A percentile compares a stretch with the other conserved stretches of the same genome.
phyloP scores from a whole-genome alignment of 768 basidiomycete species.

The Multifurca ochricompacta region DNA sequence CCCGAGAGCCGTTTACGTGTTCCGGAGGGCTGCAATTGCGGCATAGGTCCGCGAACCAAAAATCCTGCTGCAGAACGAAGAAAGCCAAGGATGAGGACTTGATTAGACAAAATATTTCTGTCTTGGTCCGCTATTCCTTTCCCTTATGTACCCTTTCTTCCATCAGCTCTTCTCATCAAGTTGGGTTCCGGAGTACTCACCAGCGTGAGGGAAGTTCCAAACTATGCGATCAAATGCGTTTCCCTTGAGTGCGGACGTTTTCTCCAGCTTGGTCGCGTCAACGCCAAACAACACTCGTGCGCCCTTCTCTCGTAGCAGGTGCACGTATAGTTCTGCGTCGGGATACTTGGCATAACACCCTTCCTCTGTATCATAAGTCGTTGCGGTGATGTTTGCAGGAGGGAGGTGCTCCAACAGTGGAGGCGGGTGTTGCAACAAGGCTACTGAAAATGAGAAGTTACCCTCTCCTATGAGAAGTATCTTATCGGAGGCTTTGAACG shows the following conservation, averaged over 20 bases:
- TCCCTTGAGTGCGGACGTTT: conserved; percentile 46
- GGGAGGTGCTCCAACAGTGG: conserved; percentile 44
- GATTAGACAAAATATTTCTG: conserved; percentile 87
- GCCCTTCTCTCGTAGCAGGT: conserved; percentile 46
- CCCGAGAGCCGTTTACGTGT: conserved; percentile 36
- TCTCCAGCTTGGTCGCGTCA: conserved; percentile 77
- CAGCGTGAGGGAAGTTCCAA: conserved; percentile 97
- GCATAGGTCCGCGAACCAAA: conserved; percentile 50
- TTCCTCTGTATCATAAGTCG: conserved; percentile 74
- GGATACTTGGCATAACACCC: conserved; percentile 80
- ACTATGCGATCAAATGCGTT: conserved; percentile 69
- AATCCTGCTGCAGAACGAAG: conserved; percentile 62
- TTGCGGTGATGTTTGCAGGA: conserved; percentile 68
- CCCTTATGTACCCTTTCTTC: conserved; percentile 35
- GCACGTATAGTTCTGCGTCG: conserved; percentile 54
- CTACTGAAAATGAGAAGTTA: conserved; percentile 86
- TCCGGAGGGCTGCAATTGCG: conserved; percentile 32
- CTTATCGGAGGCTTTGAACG: conserved; percentile 55
- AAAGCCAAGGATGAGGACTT: conserved; percentile 74
- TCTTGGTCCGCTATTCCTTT: conserved; percentile 91
- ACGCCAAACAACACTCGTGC: conserved; percentile 70
- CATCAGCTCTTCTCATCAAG: not conserved
- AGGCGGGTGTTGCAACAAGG: conserved; percentile 49
- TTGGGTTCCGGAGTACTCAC: conserved; percentile 34
- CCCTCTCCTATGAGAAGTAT: conserved; percentile 88